Evolutionary conservation across 495 filamentous ascomycete species (phyloP).

Genomic region (Amphirosellinia nigrospora): DNA sequence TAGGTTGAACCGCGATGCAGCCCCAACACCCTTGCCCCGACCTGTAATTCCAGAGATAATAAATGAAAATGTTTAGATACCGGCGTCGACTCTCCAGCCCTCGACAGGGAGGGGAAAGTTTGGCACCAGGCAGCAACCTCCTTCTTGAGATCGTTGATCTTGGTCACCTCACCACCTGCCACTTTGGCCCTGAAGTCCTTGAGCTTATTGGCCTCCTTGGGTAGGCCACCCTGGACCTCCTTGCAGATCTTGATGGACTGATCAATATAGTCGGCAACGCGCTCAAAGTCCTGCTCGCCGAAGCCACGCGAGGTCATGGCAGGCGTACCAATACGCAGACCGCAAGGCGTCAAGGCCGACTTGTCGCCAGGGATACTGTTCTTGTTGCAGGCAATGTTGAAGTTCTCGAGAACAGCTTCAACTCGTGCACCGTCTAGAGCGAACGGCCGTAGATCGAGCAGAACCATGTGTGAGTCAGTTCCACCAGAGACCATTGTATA

Average conservation of each 20-base stretch:
- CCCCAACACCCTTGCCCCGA: conserved; percentile 18
- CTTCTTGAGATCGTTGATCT: conserved; percentile 82
- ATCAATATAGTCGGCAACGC: conserved; percentile 89
- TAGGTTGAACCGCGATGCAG: conserved; percentile 39
- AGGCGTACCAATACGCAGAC: conserved; percentile 94
- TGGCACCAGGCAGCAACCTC: conserved; percentile 89
- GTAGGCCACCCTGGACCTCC: conserved; percentile 79
- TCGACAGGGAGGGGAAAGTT: conserved; percentile 89
- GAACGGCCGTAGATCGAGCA: conserved; percentile 84
- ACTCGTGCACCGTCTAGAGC: conserved; percentile 91
- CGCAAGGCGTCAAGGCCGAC: conserved; percentile 91
- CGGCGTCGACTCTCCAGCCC: conserved; percentile 61
- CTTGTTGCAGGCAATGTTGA: conserved; percentile 99
- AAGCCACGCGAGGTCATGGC: conserved; percentile 97
- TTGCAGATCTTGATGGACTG: conserved; percentile 80
- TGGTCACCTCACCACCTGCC: conserved; percentile 72
- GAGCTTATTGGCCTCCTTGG: conserved; percentile 97
- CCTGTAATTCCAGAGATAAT: conserved; percentile 27
- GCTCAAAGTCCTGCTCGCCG: conserved; percentile 90
- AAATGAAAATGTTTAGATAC: conserved; percentile 44
- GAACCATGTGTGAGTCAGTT: conserved; percentile 98
- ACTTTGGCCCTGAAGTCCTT: conserved; percentile 99
- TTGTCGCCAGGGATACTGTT: conserved; percentile 98
- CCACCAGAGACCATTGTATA: conserved; percentile 95
- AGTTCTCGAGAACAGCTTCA: conserved; percentile 94